Percentiles rank a stretch among this genome's conserved stretches.
Evolutionary conservation across 2,329 filamentous ascomycete genomes (phyloP).

Genomic region (Ascomycota sp.): DNA sequence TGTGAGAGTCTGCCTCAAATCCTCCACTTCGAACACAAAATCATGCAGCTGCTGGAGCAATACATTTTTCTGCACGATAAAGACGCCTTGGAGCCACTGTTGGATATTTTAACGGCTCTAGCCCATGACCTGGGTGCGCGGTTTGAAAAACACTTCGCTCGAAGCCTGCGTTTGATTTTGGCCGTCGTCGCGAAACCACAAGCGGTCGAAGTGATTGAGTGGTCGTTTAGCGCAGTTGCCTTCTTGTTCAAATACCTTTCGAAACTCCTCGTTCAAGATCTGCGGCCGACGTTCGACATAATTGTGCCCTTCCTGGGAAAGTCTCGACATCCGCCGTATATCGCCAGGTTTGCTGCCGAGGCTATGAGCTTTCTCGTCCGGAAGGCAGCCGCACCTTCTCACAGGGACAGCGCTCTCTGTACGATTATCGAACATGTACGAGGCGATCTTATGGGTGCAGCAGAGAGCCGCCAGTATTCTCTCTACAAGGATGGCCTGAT

Average conservation of each 20-base stretch:
- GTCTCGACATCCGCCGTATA: conserved; percentile 59
- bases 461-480: conserved; percentile 32
- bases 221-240: conserved; percentile 82
- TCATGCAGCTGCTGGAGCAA: conserved; percentile 53
- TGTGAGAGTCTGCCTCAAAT: conserved; percentile 84
- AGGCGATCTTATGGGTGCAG: conserved; percentile 36
- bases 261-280: conserved; percentile 60
- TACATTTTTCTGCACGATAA: conserved; percentile 60
- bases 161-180: conserved; percentile 51
- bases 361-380: conserved; percentile 82
- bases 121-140: conserved; percentile 74
- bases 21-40: conserved; percentile 67
- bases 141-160: conserved; percentile 74
- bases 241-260: conserved; percentile 97
- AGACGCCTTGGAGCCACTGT: conserved; percentile 61
- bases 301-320: conserved; percentile 71
- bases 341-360: conserved; percentile 81
- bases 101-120: conserved; percentile 76
- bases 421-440: conserved; percentile 51
- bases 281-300: conserved; percentile 64
- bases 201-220: conserved; percentile 80
- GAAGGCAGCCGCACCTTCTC: conserved; percentile 60
- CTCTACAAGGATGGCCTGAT: conserved; percentile 75
- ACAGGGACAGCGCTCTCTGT: conserved; percentile 49
- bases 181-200: conserved; percentile 55